phyloP scores from a whole-genome alignment of 106 monocot species.

The Allium fistulosum region DNA sequence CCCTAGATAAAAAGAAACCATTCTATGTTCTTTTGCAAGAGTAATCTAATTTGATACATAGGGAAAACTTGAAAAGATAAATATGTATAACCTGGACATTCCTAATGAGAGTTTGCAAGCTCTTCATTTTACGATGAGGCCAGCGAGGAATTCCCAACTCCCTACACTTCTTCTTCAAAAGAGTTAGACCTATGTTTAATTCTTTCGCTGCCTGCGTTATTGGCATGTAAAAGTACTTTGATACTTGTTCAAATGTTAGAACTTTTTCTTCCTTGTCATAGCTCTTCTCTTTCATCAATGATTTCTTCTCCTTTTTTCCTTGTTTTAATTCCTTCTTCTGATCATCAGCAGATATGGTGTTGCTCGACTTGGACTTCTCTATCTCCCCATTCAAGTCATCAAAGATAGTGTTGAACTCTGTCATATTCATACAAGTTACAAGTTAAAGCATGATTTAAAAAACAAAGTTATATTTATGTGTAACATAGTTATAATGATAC shows the following conservation, averaged over 20 bases:
- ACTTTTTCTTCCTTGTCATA: constrained; percentile 16
- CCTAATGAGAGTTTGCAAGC: constrained; percentile 58
- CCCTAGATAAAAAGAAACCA: neutral
- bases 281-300: neutral
- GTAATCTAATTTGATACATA: neutral
- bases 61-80: neutral
- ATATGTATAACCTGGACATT: constrained; percentile 46
- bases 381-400: too few species aligned
- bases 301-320: neutral
- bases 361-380: too few species aligned
- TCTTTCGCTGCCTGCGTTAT: constrained; percentile 66
- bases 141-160: constrained; percentile 70
- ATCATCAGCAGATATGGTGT: too few species aligned
- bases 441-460: too few species aligned
- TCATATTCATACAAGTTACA: too few species aligned
- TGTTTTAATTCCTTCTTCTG: neutral
- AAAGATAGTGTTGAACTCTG: too few species aligned
- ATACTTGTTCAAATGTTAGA: constrained; percentile 51
- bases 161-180: constrained; percentile 76
- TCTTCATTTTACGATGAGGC: constrained; percentile 82
- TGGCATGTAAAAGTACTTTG: constrained; percentile 69
- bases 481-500: too few species aligned
- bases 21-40: neutral
- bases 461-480: too few species aligned
- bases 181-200: constrained; percentile 60